phyloP scores from a whole-genome alignment of 371 early-diverging fungal genomes.

The Mucor velutinosus region DNA sequence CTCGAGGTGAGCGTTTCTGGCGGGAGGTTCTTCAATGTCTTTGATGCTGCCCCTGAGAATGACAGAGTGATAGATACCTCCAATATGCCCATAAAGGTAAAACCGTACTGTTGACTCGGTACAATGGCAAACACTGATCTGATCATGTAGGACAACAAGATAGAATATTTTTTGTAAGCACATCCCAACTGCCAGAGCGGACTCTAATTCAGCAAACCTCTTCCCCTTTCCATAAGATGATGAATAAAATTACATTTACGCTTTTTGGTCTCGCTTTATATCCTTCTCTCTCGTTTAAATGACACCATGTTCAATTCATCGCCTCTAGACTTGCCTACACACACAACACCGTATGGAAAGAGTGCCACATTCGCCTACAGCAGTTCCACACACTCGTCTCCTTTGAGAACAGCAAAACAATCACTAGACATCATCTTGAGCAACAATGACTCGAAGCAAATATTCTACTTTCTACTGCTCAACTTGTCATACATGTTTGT shows the following conservation, averaged over 20 bases:
- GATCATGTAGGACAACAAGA: slow-evolving; percentile 9
- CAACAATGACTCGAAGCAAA: slow-evolving; percentile 82
- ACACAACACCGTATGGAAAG: slow-evolving; percentile 42
- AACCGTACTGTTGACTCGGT: background rate
- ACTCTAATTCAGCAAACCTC: background rate
- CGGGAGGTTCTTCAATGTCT: slow-evolving; percentile 86
- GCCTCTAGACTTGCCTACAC: slow-evolving; percentile 44
- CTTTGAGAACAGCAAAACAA: slow-evolving; percentile 39
- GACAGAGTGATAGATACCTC: slow-evolving; percentile 41
- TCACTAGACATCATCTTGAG: slow-evolving; percentile 61
- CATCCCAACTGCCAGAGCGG: background rate
- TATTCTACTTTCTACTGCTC: slow-evolving; percentile 88
- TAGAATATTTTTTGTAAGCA: slow-evolving; percentile 15
- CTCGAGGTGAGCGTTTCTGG: slow-evolving; percentile 86
- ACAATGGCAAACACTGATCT: background rate
- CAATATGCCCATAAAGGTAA: slow-evolving; percentile 1
- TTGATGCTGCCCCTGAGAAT: slow-evolving; percentile 88
- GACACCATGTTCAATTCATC: slow-evolving; percentile 41
- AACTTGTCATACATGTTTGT: slow-evolving; percentile 95
- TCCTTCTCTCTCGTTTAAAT: background rate
- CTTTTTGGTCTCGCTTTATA: background rate
- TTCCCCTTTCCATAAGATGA: background rate
- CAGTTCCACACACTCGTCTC: slow-evolving; percentile 16
- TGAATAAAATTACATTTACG: background rate
- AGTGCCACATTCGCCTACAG: slow-evolving; percentile 37